phyloP scores from a whole-genome alignment of 768 basidiomycete species.

The Tricholoma flavovirens region DNA sequence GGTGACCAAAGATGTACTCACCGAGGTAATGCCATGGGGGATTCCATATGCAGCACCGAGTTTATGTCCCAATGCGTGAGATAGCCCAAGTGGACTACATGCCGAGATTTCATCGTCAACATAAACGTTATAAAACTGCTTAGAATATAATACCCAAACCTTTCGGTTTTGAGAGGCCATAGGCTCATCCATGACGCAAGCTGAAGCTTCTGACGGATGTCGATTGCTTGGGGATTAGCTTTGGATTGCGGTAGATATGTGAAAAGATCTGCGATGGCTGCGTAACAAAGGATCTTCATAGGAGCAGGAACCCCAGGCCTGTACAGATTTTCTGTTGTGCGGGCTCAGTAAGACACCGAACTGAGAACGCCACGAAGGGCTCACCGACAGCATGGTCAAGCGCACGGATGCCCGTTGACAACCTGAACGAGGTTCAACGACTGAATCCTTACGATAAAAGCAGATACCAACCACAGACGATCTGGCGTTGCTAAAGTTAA shows the following conservation, averaged over 20 bases:
- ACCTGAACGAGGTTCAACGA: conserved; percentile 32
- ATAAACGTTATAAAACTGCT: not conserved
- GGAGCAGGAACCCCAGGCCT: conserved; percentile 50
- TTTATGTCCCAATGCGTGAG: conserved; percentile 70
- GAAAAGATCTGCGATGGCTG: conserved; percentile 68
- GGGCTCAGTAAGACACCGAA: conserved; percentile 1
- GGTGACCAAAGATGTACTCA: conserved; percentile 25
- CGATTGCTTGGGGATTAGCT: conserved; percentile 48
- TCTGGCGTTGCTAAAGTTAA: conserved; percentile 70
- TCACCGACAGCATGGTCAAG: conserved; percentile 74
- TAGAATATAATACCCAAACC: conserved; percentile 41
- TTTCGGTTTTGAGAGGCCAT: conserved; percentile 58
- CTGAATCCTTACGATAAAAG: not conserved
- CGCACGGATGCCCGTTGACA: conserved; percentile 75
- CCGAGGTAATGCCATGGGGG: conserved; percentile 82
- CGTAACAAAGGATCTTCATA: conserved; percentile 57
- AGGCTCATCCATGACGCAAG: conserved; percentile 78
- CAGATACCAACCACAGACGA: conserved; percentile 52
- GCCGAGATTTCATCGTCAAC: not conserved
- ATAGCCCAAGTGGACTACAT: conserved; percentile 60
- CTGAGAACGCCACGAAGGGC: conserved; percentile 13
- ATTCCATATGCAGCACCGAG: conserved; percentile 70
- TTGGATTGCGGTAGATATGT: conserved; percentile 64
- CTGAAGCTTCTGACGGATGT: conserved; percentile 62
- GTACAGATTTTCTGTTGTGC: conserved; percentile 55